phyloP scores from a whole-genome alignment of 805 yeast species.

The Tetrapisispora iriomotensis region DNA sequence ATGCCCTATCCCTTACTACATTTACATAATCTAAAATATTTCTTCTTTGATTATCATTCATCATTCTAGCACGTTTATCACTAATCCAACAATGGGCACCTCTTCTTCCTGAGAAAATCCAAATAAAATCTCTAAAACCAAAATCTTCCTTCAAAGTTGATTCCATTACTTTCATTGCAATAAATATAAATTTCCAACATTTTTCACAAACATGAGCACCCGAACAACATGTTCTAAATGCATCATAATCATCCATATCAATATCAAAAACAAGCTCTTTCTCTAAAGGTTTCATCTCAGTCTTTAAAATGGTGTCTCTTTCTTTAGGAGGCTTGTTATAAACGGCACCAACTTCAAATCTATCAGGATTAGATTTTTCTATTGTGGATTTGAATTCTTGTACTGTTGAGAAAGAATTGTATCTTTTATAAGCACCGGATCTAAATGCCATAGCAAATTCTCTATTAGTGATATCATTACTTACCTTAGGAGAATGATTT shows the following conservation, averaged over 20 bases:
- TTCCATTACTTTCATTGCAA: conserved; percentile 72
- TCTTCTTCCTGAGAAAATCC: conserved; percentile 98
- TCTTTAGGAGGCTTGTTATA: conserved; percentile 83
- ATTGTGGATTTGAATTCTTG: conserved; percentile 77
- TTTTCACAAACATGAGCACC: conserved; percentile 76
- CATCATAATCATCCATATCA: conserved; percentile 95
- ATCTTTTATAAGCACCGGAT: conserved; percentile 84
- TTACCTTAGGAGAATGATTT: conserved; percentile 70
- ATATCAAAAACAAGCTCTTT: conserved; percentile 94
- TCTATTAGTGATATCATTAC: conserved; percentile 71
- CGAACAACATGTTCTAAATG: conserved; percentile 83
- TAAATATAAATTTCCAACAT: conserved; percentile 88
- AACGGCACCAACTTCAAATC: conserved; percentile 93
- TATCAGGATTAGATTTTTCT: conserved; percentile 62
- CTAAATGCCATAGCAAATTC: conserved; percentile 89
- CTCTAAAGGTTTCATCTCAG: conserved; percentile 65
- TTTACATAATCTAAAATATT: conserved; percentile 80
- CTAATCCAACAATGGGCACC: conserved; percentile 99
- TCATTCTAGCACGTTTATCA: conserved; percentile 65
- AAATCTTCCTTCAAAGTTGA: conserved; percentile 72
- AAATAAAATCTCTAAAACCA: conserved; percentile 74
- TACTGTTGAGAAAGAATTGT: conserved; percentile 57
- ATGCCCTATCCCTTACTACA: conserved; percentile 47
- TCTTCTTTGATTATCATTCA: conserved; percentile 66
- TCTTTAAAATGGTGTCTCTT: conserved; percentile 64